Evolutionary conservation across 78 protist genomes (phyloP), one percentile per base, ranked within the genome.

Genomic region (Capsaspora owczarzaki): DNA sequence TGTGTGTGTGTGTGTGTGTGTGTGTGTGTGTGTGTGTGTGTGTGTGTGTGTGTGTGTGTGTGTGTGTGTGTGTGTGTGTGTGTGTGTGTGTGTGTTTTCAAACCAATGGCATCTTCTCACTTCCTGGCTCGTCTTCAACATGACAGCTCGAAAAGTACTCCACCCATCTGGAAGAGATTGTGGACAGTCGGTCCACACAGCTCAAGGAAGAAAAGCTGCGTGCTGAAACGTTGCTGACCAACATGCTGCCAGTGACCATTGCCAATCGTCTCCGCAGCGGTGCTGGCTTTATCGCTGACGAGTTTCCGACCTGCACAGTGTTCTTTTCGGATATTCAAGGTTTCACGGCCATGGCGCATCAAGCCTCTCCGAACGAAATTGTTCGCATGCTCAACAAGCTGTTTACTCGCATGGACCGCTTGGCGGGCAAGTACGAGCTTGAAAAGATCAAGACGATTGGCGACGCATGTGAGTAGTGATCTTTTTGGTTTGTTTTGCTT

Each of bases 391-490:
- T 78, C 76, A 78, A 78, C 56, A 23, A 44, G 35, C 29, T 63
- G 38, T 61, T 29, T n/a, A 33, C 19, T 27, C 10, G 40, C 51
- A 25, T 61, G 33, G 82, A 78, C 82, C 14, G 19, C 38, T 22
- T 78, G 6, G 31, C 49, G 40, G 23, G 1, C 33, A 6, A 66
- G 75, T 27, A 81, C 76, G 78, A 27, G 42, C 5, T 71, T 12
- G 8, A 1, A 6, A 80, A 81, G 77, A 81, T 86, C 66, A 75
- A 86, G 74, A 86, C 85, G n/a, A 86, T 86, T 29, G 89, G 89
- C 1, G 89, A 86, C 47, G 85, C 83, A 27, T 86, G n/a, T n/a
- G n/a, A n/a, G n/a, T n/a, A n/a, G n/a, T n/a, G n/a, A n/a, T n/a
- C n/a, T n/a, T n/a, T n/a, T n/a, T n/a, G n/a, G n/a, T n/a, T n/a